Evolutionary conservation across 2,329 filamentous ascomycete species (phyloP).

Genomic region (Alternaria gansuensis): DNA sequence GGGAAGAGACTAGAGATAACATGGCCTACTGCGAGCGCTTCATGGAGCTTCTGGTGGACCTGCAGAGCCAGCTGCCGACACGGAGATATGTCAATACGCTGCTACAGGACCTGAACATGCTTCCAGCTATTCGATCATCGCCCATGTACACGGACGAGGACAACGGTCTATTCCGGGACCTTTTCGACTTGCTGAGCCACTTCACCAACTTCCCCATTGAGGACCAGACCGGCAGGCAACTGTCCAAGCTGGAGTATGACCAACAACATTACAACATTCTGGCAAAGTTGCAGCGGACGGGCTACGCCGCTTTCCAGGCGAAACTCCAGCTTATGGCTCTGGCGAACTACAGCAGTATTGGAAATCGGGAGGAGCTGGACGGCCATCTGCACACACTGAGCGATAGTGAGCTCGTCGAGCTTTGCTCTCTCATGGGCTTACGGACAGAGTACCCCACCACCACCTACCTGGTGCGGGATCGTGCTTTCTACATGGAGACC

Average conservation of each 20-base stretch:
- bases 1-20: slow-evolving; percentile 63
- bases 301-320: slow-evolving; percentile 82
- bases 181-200: slow-evolving; percentile 81
- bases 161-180: slow-evolving; percentile 80
- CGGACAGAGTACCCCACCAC: slow-evolving; percentile 82
- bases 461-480: slow-evolving; percentile 69
- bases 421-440: slow-evolving; percentile 77
- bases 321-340: slow-evolving; percentile 91
- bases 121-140: slow-evolving; percentile 80
- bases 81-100: slow-evolving; percentile 91
- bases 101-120: slow-evolving; percentile 82
- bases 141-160: slow-evolving; percentile 78
- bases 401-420: slow-evolving; percentile 75
- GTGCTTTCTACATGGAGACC: slow-evolving; percentile 73
- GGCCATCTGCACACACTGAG: slow-evolving; percentile 75
- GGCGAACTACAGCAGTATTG: slow-evolving; percentile 90
- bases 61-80: slow-evolving; percentile 93
- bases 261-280: slow-evolving; percentile 80
- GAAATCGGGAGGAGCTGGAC: slow-evolving; percentile 79
- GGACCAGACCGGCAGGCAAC: slow-evolving; percentile 83
- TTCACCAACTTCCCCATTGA: slow-evolving; percentile 91
- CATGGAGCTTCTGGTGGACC: slow-evolving; percentile 85
- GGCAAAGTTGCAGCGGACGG: slow-evolving; percentile 77
- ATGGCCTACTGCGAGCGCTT: slow-evolving; percentile 91
- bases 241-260: slow-evolving; percentile 76